Evolutionary conservation across 83 land plant genomes (phyloP), one percentile per base, ranked within the genome.

Genomic region (Thuja plicata): DNA sequence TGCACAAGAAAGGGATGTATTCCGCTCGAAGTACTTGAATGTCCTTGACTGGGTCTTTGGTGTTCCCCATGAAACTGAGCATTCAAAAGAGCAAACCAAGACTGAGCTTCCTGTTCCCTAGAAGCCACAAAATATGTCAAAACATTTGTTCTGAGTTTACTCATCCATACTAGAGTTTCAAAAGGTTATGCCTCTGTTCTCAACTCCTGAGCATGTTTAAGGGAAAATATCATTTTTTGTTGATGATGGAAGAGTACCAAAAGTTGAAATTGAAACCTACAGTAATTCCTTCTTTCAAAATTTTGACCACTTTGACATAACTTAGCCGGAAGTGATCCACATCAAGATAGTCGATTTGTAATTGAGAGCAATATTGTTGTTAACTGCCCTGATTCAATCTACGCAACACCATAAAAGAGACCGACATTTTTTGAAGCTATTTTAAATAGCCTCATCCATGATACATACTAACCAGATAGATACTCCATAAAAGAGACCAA

Each of bases 11-110:
- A 93, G 99, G 82, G 99, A 98, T 11, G 99, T 98, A 11, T 98
- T 98, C 86, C 93, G 98, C 79, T 96, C 97, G 30, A 97, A 98
- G 92, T 98, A 98, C 87, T 87, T 96, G 77, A 98, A 98, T 88
- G 99, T 98, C 46, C 97, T 98, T n/a, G 99, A 98, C 57, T 98
- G 99, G 99, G 99, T 98, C 3, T 98, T 98, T 93, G 99, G 99
- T 17, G 93, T 98, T 66, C 99, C 99, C 21, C 92, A 83, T 11
- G 85, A 45, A 43, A 83, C 54, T 46, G 85, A 83, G 6, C 17
- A 46, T 43, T 83, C 55, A 19, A 27, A 46, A 30, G 55, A 48
- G 34, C 54, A 83, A 83, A 48, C 7, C 85, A 24, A 46, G 8
- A 83, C 43, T 13, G n/a, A 30, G 79, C 37, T 12, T 76, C 38